Base-by-base conservation (phyloP, 2,329 filamentous ascomycete genomes). In the Colletotrichum somersetense region DNA sequence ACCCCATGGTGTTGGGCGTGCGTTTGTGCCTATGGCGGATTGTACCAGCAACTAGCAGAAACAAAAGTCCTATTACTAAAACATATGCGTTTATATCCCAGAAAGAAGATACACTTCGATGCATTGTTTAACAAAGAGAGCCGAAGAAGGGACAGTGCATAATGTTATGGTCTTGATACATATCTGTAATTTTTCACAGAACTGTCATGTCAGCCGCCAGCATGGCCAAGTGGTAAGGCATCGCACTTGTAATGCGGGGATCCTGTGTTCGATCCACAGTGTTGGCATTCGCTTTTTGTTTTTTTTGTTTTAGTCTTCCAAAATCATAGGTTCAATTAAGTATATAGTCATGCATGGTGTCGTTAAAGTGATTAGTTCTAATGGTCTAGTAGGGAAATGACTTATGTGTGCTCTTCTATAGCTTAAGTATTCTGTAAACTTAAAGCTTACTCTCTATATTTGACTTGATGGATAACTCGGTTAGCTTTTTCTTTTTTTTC, bases 181-280 rank as follows among this genome's bases (percentile, higher is more conserved):
- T 30, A 33, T 20, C 4, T 10, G 0, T 3, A 30, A 10, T 30
- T 10, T 8, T 18, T 0, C 14, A 0, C 0, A 3, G 8, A 8
- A 3, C 3, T 30, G 1, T 3, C 5, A 52, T 52, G 3, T 6
- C 18, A 53, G 18, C 20, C 35, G 77, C 77, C 75, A 77, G 75
- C 74, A 76, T 79, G 76, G 77, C 77, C 77, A 77, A 79, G 77
- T 77, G 77, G 78, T 79, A 80, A 79, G 78, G 78, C 78, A 78
- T 78, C 77, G 77, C 77, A 79, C 78, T 80, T 76, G 78, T 80
- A 79, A 80, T 79, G 76, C 77, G 76, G 77, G 78, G 77, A 79
- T 79, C 78, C 75, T 76, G 75, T 74, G 78, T 80, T 80, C 78
- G 76, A 79, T 75, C 79, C 78, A 75, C 76, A 76, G 74, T 77